Evolutionary conservation across 768 basidiomycete species (phyloP), one percentile per base, ranked within the genome.

Genomic region (Lentinula sp.): DNA sequence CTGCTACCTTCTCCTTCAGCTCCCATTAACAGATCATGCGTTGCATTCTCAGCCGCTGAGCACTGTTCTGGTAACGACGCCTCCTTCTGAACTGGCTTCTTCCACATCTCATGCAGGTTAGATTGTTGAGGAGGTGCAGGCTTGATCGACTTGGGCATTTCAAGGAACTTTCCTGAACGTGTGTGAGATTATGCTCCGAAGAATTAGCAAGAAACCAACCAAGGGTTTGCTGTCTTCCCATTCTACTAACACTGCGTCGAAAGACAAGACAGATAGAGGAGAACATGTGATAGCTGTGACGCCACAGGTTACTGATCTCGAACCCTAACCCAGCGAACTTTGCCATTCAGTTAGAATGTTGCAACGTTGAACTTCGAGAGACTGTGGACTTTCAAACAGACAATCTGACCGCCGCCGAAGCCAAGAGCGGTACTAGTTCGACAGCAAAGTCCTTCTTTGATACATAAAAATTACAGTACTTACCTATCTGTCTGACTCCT

Each of bases 91-190:
- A 71, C 80, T 72, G 82, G 82, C 66, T 74, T 76, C 9, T 77
- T 79, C 89, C 90, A 93, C 76, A 91, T 79, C 59, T 91, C 88
- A 60, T 83, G 79, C 42, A 94, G 81, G 67, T 77, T 91, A n/a
- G 90, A 78, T 70, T 94, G 91, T 61, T 91, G 90, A 6, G 87
- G 84, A 0, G 88, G 87, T 3, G 86, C 71, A 33, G 83, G 70
- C 72, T 90, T 91, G n/a, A 69, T 65, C 33, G 79, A 79, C 64
- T 80, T 80, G 0, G 91, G 88, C 88, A 91, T 89, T 61, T 80
- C 77, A 59, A 92, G 85, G 77, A 91, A 93, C 68, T 83, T 90
- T 41, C 85, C 90, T 93, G 63, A 8, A 41, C 12, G 2, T 8
- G 46, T 18, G 35, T 53, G 28, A 42, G 43, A 60, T 51, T 56